Base-by-base conservation (phyloP, 148 eudicot genomes). In the Rhododendron vialii region DNA sequence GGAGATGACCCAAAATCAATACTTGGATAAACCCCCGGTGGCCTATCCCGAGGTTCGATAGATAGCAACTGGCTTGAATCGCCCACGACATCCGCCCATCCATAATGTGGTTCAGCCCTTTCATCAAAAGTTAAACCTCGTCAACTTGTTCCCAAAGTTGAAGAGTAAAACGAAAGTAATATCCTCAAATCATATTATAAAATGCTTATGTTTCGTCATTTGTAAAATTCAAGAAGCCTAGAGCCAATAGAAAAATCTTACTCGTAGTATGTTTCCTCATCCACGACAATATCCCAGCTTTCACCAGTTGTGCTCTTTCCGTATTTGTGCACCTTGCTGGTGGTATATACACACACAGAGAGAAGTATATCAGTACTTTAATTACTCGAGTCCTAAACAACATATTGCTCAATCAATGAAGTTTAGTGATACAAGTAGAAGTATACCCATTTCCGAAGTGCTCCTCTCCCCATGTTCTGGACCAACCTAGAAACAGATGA, bases 401-500 rank as follows among this genome's bases (percentile, higher is more conserved):
- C 1, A 50, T 35, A 47, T 53, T 73, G 82, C 24, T 50, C 24
- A 24, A 69, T 45, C 7, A 50, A 35, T 74, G 38, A 41, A 63
- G 4, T 28, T 20, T 7, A 65, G 4, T 28, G 43, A 51, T 38
- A 35, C 45, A 20, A 80, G 30, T 20, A 48, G 50, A 1, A 26
- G 81, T 95, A 65, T 94, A 96, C 99, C 98, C 98, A 74, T 96
- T 96, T 89, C 99, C 99, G 47, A 94, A 95, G 92, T 96, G 99
- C 78, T 96, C 99, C 89, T 96, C 99, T 73, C 98, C 99, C 99
- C 99, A 96, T 28, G 99, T 96, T 89, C 99, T 92, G 75, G 98
- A 96, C 98, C 99, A 96, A 89, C 98, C 99, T 96, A 85, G 50
- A 84, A 48, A 86, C 15, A 24, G 55, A 84, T 8, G 63, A 26